phyloP scores from a whole-genome alignment of 164 flowering plant species.

The Berberis vulgaris region DNA sequence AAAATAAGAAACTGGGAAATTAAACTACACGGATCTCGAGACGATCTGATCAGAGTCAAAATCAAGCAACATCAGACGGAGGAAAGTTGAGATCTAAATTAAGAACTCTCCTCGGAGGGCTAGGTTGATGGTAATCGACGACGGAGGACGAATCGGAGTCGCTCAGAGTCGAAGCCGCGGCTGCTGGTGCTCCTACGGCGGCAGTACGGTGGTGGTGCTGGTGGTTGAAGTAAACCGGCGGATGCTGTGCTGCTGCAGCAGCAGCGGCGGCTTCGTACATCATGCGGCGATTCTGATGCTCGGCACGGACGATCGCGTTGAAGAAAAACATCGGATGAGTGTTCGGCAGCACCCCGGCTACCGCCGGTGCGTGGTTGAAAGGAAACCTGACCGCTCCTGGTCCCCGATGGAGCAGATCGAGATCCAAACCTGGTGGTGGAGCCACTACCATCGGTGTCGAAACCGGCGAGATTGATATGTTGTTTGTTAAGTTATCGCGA shows the following conservation, averaged over 20 bases:
- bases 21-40: neutral
- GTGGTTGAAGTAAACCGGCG: neutral
- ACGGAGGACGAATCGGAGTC: conserved; percentile 58
- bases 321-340: conserved; percentile 32
- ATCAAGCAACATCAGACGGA: conserved; percentile 18
- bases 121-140: conserved; percentile 20
- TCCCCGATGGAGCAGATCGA: conserved; percentile 19
- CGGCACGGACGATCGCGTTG: conserved; percentile 24
- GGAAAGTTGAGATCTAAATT: conserved; percentile 51
- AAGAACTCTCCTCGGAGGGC: conserved; percentile 15
- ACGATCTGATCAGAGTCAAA: neutral
- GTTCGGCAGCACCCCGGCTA: neutral
- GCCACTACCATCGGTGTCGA: conserved; percentile 5
- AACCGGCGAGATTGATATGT: neutral
- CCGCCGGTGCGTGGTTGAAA: conserved; percentile 1
- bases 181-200: neutral
- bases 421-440: conserved; percentile 22
- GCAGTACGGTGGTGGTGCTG: neutral
- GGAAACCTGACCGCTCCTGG: conserved; percentile 14
- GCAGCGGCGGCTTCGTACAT: neutral
- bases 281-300: neutral
- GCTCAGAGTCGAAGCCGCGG: conserved; percentile 24
- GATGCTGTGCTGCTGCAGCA: neutral
- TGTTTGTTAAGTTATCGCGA: conserved; percentile 10
- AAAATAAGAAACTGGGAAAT: neutral